Evolutionary conservation across 2,329 filamentous ascomycete genomes (phyloP), one percentile per base, ranked within the genome.

Genomic region (Epichloe aotearoae): DNA sequence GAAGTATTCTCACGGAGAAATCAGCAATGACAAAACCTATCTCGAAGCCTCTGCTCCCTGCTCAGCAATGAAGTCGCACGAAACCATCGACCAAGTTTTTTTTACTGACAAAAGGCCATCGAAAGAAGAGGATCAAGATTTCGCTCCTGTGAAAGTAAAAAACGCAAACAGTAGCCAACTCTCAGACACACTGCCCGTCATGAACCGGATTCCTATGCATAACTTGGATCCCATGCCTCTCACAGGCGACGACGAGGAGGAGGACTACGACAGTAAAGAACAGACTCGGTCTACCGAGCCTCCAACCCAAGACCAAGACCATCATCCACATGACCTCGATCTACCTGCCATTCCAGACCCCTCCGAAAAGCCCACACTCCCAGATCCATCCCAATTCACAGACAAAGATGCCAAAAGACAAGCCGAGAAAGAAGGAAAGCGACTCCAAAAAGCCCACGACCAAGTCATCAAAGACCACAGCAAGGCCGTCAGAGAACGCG

Each of bases 341-440:
- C 65, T 75, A 4, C 69, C 69, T 2, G 59, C 68, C 0, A 67
- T 77, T 36, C 72, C 74, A 2, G 65, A 72, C 8, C 58, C 75
- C 3, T 84, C 84, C 1, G 55, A 68, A 5, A 66, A 71, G 2
- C 66, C 64, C 3, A 53, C 55, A 1, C 52, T 61, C 7, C 75
- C 83, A 2, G 75, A 88, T 56, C 63, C 82, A 1, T 69, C 72
- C 43, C 67, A 72, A 45, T 82, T 79, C 61, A 68, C 74, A 2
- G 80, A 87, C 64, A 83, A 83, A 59, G 76, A 80, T 6, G 71
- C 78, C 30, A 77, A 80, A 87, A 87, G 85, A 58, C 73, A 80
- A 40, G 83, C 82, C 1, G 81, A 87, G 58, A 85, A 83, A 52
- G 83, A 88, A 58, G 73, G 80, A 50, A 77, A 79, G 48, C 74